Base-by-base conservation (phyloP, 2,329 filamentous ascomycete species). In the Colletotrichum phormii region DNA sequence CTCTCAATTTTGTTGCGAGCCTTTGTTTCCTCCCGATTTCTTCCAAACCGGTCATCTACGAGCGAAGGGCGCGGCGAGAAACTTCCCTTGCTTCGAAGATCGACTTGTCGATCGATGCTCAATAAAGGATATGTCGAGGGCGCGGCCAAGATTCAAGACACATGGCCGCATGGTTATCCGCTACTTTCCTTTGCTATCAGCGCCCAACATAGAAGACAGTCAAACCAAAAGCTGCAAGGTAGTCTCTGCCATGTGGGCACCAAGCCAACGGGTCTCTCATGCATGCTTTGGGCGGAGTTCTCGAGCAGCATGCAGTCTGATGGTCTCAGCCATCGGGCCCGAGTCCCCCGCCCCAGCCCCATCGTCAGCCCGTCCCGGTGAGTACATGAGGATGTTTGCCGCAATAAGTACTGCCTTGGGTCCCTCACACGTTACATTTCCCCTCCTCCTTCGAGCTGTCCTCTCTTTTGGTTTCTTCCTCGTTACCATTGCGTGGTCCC, bases 331-430 rank as follows among this genome's bases (percentile, higher is more conserved):
- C 61, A 35, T 22, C 22, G 55, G 65, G 54, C 53, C 61, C 71
- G 61, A 69, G 66, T 73, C n/a, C 26, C n/a, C n/a, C 35, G 12
- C 58, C 5, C 53, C 49, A 51, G 22, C 22, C 59, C 61, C 46
- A 35, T 61, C 49, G 46, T 61, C 51, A 55, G 71, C 60, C 61
- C 60, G 71, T 54, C 33, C 55, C 55, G 53, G 18, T 29, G 24
- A 42, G 18, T 42, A 26, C 18, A 22, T 26, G 12, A 31, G 13
- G 53, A 59, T 15, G n/a, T 51, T 18, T 18, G 37, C 67, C 37
- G 55, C 35, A 59, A 73, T 73, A 71, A 71, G 66, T 70, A 73
- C 53, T 70, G 46, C 35, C 35, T 26, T 22, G 24, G 4, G 15
- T 13, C 31, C 66, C 46, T 24, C 13, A 33, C 8, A 8, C 26